Evolutionary conservation across 306 rosid genomes (phyloP), one percentile per base, ranked within the genome.

Genomic region (Begonia loranthoides): DNA sequence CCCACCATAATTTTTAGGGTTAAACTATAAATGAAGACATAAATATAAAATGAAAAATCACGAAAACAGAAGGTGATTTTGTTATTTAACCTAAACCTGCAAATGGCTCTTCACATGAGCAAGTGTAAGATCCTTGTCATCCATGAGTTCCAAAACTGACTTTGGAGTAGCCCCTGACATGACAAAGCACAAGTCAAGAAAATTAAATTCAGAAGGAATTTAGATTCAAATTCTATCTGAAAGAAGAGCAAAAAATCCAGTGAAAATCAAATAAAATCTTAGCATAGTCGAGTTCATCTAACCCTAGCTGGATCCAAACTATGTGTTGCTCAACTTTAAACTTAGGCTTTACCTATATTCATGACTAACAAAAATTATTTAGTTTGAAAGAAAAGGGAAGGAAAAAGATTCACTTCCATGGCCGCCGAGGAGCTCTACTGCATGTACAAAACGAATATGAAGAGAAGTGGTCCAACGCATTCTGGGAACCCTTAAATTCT

Each of bases 81-180:
- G 67, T 13, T 13, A 22, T 36, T 54, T 44, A 15, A 9, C 12
- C 56, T 77, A 28, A 28, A 88, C 97, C 97, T 88, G 97, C 54
- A 88, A 81, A 73, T 88, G 97, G 61, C 97, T 88, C 79, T 88
- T 88, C 9, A 88, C 97, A 77, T 88, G 97, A 69, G 97, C 93
- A 9, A 88, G 80, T 44, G 95, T 88, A 50, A 88, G 89, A 74
- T 88, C 97, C 72, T 88, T 88, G 55, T 77, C 97, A 77, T 81
- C 97, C 97, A 89, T 89, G 34, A 89, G 87, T 70, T 81, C 95
- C 67, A 89, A 53, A 55, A 89, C 89, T 14, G 95, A 89, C 54
- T 89, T 84, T 4, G 97, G 97, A 38, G 97, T 89, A 0, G 97
- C 97, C 65, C 97, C 97, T 89, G 57, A 9, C n/a, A 19, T 19